Evolutionary conservation across 352 stramenopile species (phyloP).

Genomic region (Phytophthora fragariaefolia): DNA sequence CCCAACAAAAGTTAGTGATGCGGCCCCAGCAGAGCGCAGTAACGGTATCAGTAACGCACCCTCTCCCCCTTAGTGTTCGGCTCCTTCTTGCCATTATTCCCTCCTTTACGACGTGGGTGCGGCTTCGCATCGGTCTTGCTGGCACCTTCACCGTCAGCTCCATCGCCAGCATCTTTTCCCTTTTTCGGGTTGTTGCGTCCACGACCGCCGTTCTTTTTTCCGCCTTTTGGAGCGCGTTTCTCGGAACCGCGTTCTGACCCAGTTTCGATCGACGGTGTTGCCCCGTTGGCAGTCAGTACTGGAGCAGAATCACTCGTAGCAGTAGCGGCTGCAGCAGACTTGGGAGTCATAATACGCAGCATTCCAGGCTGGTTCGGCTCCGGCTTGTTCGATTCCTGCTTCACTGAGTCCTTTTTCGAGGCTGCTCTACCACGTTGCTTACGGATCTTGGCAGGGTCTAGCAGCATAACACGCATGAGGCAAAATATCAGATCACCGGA

Average conservation of each 20-base stretch:
- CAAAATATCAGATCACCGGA: not conserved
- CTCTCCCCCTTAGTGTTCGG: constrained; percentile 34
- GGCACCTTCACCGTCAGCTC: constrained; percentile 18
- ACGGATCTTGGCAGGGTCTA: constrained; percentile 52
- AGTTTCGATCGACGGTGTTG: constrained; percentile 14
- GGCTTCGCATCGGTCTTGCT: constrained; percentile 38
- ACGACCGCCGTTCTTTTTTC: constrained; percentile 39
- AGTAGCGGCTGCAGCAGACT: constrained; percentile 11
- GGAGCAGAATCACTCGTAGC: constrained; percentile 7
- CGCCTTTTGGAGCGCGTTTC: constrained; percentile 29
- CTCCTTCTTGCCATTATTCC: constrained; percentile 44
- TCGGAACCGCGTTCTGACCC: constrained; percentile 25
- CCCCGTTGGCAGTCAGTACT: constrained; percentile 10
- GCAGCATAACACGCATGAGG: not conserved
- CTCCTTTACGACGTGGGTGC: constrained; percentile 39
- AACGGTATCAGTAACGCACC: constrained; percentile 24
- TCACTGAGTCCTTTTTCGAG: constrained; percentile 44
- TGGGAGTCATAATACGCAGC: constrained; percentile 65
- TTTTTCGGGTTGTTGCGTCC: constrained; percentile 48
- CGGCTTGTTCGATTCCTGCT: constrained; percentile 33
- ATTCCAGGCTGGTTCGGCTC: constrained; percentile 51
- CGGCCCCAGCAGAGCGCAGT: not conserved
- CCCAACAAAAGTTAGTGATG: constrained; percentile 5
- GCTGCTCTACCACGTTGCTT: constrained; percentile 45
- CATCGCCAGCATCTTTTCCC: constrained; percentile 36